Conservation (phyloP, 2,329 filamentous ascomycete species). For the Pseudogymnoascus sp. region DNA sequence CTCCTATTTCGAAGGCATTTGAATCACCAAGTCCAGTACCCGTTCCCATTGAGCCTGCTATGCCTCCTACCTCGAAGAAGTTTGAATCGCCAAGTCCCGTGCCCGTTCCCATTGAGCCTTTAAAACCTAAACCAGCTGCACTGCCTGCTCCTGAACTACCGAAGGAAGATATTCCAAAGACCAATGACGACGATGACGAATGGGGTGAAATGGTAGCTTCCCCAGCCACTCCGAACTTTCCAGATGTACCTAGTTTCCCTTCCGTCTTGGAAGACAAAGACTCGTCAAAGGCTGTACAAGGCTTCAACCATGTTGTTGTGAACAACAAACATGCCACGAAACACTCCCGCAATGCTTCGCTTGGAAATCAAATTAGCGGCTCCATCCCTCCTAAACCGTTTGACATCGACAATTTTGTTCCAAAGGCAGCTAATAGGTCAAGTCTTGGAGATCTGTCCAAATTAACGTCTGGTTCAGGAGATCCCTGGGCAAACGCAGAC, state of each 20-base stretch:
- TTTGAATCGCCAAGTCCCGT: background rate
- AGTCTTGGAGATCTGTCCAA: background rate
- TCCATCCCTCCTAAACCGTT: background rate
- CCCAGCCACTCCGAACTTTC: conserved; percentile 18
- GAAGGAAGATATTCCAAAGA: background rate
- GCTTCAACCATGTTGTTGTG: background rate
- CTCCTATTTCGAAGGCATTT: background rate
- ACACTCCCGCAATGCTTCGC: background rate
- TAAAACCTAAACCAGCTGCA: background rate
- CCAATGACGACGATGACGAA: conserved; percentile 27
- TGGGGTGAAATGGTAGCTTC: conserved; percentile 34
- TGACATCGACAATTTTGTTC: background rate
- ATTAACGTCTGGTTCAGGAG: conserved; percentile 11
- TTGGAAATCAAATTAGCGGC: background rate
- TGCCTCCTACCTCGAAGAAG: background rate
- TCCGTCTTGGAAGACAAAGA: background rate
- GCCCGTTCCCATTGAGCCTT: background rate
- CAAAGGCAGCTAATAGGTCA: background rate
- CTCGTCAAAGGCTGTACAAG: background rate
- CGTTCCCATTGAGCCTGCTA: background rate
- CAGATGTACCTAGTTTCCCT: conserved; percentile 4
- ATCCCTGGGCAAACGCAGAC: conserved; percentile 30
- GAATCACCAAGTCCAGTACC: background rate
- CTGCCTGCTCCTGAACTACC: background rate
- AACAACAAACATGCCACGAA: background rate